phyloP scores from a whole-genome alignment of 2,329 filamentous ascomycete genomes.

The Aspergillus puulaauensis region DNA sequence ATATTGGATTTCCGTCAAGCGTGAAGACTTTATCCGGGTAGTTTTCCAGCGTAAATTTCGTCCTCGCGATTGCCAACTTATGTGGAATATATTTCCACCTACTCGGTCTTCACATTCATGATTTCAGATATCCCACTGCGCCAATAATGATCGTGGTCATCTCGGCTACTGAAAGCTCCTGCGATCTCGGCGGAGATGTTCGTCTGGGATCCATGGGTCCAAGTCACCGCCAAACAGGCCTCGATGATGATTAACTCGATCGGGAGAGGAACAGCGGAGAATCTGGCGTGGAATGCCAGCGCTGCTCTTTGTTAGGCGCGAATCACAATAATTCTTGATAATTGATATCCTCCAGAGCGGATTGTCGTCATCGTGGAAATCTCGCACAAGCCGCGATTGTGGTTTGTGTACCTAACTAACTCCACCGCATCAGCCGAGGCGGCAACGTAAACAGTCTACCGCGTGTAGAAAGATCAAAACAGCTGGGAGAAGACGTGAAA shows the following conservation, averaged over 20 bases:
- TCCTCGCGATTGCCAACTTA: neutral
- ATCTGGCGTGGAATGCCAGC: conserved; percentile 1
- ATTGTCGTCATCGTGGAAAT: conserved; percentile 10
- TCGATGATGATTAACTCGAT: neutral
- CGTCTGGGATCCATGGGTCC: neutral
- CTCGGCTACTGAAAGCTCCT: neutral
- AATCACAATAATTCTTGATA: neutral
- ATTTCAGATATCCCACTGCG: neutral
- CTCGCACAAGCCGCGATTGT: neutral
- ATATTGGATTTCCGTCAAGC: neutral
- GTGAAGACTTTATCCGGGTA: neutral
- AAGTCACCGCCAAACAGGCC: neutral
- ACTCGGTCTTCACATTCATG: neutral
- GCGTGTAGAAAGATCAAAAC: conserved; percentile 22
- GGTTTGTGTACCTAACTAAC: neutral
- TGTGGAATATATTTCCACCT: neutral
- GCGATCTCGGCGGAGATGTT: neutral
- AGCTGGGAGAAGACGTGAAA: neutral
- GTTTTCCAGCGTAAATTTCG: neutral
- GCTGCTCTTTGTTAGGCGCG: neutral
- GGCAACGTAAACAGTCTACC: conserved; percentile 21
- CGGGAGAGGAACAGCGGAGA: neutral
- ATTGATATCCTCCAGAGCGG: neutral
- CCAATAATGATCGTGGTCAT: neutral
- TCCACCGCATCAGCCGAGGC: conserved; percentile 17